Evolutionary conservation across 495 filamentous ascomycete species (phyloP), one percentile per base, ranked within the genome.

Genomic region (Aspergillus asperescens): DNA sequence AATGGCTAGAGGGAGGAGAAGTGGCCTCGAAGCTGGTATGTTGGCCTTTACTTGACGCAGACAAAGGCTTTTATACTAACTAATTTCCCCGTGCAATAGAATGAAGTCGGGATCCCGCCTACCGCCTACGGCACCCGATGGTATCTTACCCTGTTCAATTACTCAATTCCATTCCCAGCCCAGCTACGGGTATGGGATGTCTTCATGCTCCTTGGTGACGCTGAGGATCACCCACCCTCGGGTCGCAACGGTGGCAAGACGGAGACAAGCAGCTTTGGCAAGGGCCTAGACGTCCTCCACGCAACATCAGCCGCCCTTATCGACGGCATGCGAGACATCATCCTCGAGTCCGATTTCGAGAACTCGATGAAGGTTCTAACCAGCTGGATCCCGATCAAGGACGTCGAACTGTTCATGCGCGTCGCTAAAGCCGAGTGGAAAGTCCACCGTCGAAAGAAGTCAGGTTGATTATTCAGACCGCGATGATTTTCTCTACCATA

Each of bases 111-210:
- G 40, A 93, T 99, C 56, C 80, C 86, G 35, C 81, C 90, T 15
- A 99, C 90, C 5, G 84, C 90, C 18, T 99, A 96, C 65, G 94
- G 90, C 25, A 96, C 92, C 0, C 77, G 90, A 23, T 99, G 93
- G 93, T 99, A 99, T 64, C 78, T 99, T 24, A 99, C 93, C 2
- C 79, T 99, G 5, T 99, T 99, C 77, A 96, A 96, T 70, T 87
- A 96, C 57, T 94, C 89, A 15, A 89, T 99, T 52, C 93, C 93
- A 2, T 99, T 97, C 61, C 80, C 89, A 0, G 94, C 94, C 8
- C 93, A 99, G 63, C 86, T 99, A n/a, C 85, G 93, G 41, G 88
- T 99, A 5, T 99, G 93, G 93, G 93, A 99, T 61, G 89, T 95
- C 1, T 97, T 99, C 70, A 90, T 99, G 88, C 84, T 99, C 2